phyloP scores from a whole-genome alignment of 805 yeast genomes.

The Barnettozyma salicaria region DNA sequence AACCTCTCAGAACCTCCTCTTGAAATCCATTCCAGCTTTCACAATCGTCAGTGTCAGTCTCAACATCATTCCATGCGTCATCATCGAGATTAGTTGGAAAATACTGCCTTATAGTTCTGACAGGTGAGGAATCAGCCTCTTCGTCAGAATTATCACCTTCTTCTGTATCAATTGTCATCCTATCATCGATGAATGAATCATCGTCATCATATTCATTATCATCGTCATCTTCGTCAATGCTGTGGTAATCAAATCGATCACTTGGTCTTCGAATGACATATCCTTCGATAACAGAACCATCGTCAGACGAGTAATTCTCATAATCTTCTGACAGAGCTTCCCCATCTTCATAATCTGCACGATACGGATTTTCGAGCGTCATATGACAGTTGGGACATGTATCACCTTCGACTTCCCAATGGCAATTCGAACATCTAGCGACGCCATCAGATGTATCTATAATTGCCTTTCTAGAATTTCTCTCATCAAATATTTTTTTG shows the following conservation, averaged over 20 bases:
- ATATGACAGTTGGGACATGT: conserved; percentile 66
- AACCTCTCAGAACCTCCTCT: neutral
- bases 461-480: conserved; percentile 42
- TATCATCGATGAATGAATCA: conserved; percentile 18
- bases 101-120: conserved; percentile 6
- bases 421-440: conserved; percentile 68
- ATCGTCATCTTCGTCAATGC: neutral
- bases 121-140: conserved; percentile 15
- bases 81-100: conserved; percentile 5
- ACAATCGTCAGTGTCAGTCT: neutral
- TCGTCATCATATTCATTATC: conserved; percentile 10
- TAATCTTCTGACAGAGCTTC: neutral
- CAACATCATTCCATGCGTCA: conserved; percentile 4
- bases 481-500: conserved; percentile 38
- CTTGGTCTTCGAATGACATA: neutral
- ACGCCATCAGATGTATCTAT: conserved; percentile 67
- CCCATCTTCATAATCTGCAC: conserved; percentile 1
- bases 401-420: conserved; percentile 70
- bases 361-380: conserved; percentile 32
- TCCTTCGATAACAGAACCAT: neutral
- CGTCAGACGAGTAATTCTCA: neutral
- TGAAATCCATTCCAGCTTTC: conserved; percentile 13
- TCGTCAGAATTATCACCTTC: conserved; percentile 3
- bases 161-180: conserved; percentile 9
- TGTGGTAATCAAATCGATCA: neutral